Base-by-base conservation (phyloP, 1,139 yeast species). In the Magnusiomyces sp. region DNA sequence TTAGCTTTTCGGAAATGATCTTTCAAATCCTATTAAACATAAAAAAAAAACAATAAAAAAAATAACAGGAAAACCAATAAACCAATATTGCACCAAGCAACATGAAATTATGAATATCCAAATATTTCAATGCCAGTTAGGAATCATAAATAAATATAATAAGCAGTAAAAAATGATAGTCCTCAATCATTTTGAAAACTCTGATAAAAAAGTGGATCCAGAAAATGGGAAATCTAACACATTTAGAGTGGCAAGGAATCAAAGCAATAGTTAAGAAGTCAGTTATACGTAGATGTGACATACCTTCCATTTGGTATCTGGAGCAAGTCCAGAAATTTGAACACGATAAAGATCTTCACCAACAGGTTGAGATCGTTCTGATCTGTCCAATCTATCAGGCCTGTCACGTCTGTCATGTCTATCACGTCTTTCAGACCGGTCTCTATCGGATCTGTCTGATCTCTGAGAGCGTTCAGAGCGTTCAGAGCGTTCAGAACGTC, bases 1-100 rank as follows among this genome's bases (percentile, higher is more conserved):
- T 64, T 67, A 41, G 62, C 62, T 36, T 58, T 53, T 47, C 70
- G 62, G 45, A 63, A 65, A 52, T 66, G 64, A 53, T 67, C 71
- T 60, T 67, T 67, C 55, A 67, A 60, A 50, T 67, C 66, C 57
- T 53, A 47, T 17, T 20, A 36, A 23, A 38, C 31, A 41, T 44
- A 47, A 47, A 38, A 17, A 38, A 29, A 17, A 42, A 42, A 45
- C 14, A 39, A 39, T 34, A 14, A 20, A 14, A 44, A 16, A 33
- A n/a, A 17, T 10, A 27, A 13, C 17, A n/a, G n/a, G n/a, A n/a
- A n/a, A n/a, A n/a, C n/a, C n/a, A n/a, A n/a, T n/a, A 19, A 33
- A 38, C 36, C 34, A 34, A 17, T 27, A 17, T 23, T 32, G 29
- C 29, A 23, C 29, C 29, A 23, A 23, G 29, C 29, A 23, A 23